Conservation (phyloP, 2,329 filamentous ascomycete species). For the Graphiopsis chlorocephala region DNA sequence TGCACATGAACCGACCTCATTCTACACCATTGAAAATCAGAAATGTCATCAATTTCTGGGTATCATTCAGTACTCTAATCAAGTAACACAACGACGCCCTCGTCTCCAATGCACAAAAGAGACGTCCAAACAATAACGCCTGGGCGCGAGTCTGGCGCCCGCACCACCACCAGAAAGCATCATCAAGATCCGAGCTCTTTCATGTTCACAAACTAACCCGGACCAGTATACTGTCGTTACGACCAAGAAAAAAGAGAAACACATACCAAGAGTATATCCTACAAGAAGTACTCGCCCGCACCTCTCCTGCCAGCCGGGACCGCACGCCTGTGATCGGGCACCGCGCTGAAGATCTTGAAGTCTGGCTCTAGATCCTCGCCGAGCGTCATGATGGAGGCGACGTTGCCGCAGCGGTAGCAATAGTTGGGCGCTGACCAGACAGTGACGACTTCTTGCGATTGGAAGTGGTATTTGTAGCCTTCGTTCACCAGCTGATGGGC, state of each 20-base stretch:
- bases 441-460: slow-evolving; percentile 87
- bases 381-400: slow-evolving; percentile 83
- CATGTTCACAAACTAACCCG: neutral
- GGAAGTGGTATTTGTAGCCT: slow-evolving; percentile 89
- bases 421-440: slow-evolving; percentile 92
- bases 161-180: neutral
- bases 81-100: neutral
- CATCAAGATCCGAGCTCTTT: neutral
- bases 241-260: neutral
- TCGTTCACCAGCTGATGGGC: slow-evolving; percentile 75
- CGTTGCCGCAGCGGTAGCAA: slow-evolving; percentile 93
- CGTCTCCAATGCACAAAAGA: neutral
- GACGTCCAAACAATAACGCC: neutral
- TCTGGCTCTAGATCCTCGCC: slow-evolving; percentile 80
- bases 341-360: slow-evolving; percentile 88
- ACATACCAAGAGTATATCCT: slow-evolving; percentile 13
- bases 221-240: slow-evolving; percentile 1
- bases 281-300: slow-evolving; percentile 53
- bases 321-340: slow-evolving; percentile 80
- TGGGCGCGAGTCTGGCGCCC: neutral
- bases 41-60: slow-evolving; percentile 12
- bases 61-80: slow-evolving; percentile 10
- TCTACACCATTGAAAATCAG: neutral
- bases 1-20: neutral
- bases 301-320: slow-evolving; percentile 63